These are phyloP conservation scores for Aspergillus affinis DNA, from an alignment of 495 filamentous ascomycete genomes.

Conservation along the genomic window DNA sequence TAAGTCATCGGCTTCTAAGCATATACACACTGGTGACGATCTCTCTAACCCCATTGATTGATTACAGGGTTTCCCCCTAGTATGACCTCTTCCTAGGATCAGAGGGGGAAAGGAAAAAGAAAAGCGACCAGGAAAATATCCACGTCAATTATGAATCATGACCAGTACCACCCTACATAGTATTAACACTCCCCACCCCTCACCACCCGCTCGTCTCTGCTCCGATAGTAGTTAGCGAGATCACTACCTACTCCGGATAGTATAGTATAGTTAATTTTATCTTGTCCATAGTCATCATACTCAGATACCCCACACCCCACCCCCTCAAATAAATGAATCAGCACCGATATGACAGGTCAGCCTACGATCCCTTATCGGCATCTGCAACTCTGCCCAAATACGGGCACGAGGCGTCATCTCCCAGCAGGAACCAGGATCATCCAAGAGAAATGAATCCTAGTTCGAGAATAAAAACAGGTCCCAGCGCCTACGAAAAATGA, in stretches of 20 bases:
- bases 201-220: neutral
- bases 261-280: neutral
- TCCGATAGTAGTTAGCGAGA: neutral
- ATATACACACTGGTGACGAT: neutral
- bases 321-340: neutral
- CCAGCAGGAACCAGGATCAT: neutral
- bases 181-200: no score
- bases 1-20: constrained; percentile 7
- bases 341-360: no score
- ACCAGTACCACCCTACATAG: neutral
- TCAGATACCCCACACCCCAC: no score
- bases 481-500: no score
- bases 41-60: neutral
- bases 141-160: neutral
- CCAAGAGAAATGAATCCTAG: no score
- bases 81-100: neutral
- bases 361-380: neutral
- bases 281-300: no score
- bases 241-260: no score
- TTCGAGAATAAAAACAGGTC: no score
- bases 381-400: constrained; percentile 9
- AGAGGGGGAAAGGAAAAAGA: neutral
- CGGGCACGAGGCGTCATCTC: neutral
- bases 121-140: neutral
- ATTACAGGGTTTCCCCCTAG: constrained; percentile 7